Evolutionary conservation across 2,329 filamentous ascomycete species (phyloP).

Genomic region (Fusarium sp.): DNA sequence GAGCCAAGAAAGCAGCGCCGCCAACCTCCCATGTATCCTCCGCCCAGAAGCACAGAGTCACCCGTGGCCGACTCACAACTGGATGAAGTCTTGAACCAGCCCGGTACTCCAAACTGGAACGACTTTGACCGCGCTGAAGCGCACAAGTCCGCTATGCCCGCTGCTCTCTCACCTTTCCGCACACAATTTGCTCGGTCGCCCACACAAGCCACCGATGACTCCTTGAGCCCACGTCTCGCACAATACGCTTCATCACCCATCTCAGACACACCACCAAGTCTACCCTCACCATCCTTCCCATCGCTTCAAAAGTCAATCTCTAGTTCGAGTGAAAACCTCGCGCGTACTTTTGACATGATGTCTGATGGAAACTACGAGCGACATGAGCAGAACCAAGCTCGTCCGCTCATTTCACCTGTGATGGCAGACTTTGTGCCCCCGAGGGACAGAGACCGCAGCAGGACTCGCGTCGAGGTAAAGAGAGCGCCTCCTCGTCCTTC

Average conservation of each 20-base stretch:
- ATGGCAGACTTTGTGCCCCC: conserved; percentile 41
- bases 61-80: neutral
- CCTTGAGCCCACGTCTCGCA: conserved; percentile 19
- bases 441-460: conserved; percentile 26
- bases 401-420: conserved; percentile 46
- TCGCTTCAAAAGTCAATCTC: conserved; percentile 50
- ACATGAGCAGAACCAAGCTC: conserved; percentile 9
- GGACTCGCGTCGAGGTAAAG: conserved; percentile 44
- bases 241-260: conserved; percentile 43
- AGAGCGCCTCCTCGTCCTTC: conserved; percentile 47
- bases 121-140: conserved; percentile 42
- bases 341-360: conserved; percentile 45
- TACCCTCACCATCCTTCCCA: conserved; percentile 50
- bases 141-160: conserved; percentile 48
- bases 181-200: conserved; percentile 23
- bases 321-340: conserved; percentile 45
- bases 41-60: conserved; percentile 19
- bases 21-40: conserved; percentile 36
- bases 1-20: conserved; percentile 37
- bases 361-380: conserved; percentile 13
- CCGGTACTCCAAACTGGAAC: conserved; percentile 41
- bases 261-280: conserved; percentile 44
- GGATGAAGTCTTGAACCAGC: conserved; percentile 6
- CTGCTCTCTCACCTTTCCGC: conserved; percentile 46
- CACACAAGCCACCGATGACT: conserved; percentile 10